Conservation (phyloP, 257 asterid genomes). For the Fraxinus americana region DNA sequence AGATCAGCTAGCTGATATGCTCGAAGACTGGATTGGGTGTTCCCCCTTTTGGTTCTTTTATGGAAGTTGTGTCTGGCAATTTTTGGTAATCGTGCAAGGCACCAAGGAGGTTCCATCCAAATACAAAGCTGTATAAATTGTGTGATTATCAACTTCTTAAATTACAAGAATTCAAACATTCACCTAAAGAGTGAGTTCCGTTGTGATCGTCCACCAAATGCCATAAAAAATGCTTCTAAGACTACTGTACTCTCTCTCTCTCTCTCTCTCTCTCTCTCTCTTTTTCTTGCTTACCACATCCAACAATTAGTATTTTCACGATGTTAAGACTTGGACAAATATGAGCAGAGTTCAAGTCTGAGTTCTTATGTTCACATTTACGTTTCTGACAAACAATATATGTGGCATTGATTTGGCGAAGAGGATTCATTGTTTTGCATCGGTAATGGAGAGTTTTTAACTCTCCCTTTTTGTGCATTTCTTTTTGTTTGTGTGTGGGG, state of each 20-base stretch:
- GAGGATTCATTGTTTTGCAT: not conserved
- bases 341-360: constrained; percentile 13
- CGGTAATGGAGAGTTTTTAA: not conserved
- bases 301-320: not conserved
- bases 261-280: not conserved
- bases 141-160: not conserved
- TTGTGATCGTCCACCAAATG: not conserved
- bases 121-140: not conserved
- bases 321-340: not conserved
- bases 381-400: not conserved
- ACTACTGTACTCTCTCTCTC: not conserved
- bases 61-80: not conserved
- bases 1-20: not conserved
- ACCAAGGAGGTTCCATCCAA: not conserved
- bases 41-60: not conserved
- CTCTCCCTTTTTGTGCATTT: not conserved
- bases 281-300: not conserved
- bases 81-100: not conserved
- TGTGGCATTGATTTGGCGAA: not conserved
- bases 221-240: not conserved
- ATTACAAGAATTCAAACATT: not conserved
- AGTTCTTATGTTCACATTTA: too few species aligned
- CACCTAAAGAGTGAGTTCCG: not conserved
- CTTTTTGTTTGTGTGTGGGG: not conserved
- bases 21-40: not conserved